phyloP scores from a whole-genome alignment of 2,329 filamentous ascomycete species.

The Sclerotinia trifoliorum region DNA sequence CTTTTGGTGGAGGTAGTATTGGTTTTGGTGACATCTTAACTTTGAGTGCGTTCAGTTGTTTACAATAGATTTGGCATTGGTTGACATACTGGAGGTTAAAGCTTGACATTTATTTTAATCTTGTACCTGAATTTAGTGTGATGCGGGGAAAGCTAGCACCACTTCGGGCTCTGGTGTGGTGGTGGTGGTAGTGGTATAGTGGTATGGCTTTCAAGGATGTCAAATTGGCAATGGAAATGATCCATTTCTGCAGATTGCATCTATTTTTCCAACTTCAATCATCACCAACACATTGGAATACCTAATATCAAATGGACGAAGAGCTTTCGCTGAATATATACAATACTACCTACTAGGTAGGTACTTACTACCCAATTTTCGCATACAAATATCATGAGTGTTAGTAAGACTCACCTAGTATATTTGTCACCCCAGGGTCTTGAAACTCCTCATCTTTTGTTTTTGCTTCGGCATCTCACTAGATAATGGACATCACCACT shows the following conservation, averaged over 20 bases:
- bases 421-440: not conserved
- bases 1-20: constrained; percentile 24
- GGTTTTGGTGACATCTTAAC: constrained; percentile 36
- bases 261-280: too few relatives aligned
- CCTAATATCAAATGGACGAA: too few relatives aligned
- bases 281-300: too few relatives aligned
- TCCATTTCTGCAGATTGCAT: too few relatives aligned
- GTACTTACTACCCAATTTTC: too few relatives aligned
- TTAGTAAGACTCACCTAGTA: not conserved
- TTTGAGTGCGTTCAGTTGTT: not conserved
- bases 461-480: too few relatives aligned
- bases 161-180: too few relatives aligned
- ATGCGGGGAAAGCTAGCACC: constrained; percentile 6
- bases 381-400: not conserved
- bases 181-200: too few relatives aligned
- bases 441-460: not conserved
- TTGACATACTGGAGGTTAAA: constrained; percentile 14
- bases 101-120: not conserved
- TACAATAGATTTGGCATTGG: not conserved
- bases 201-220: not conserved
- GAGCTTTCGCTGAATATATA: too few relatives aligned
- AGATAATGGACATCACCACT: not conserved
- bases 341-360: too few relatives aligned
- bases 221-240: too few relatives aligned
- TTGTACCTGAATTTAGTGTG: constrained; percentile 10